These are phyloP conservation scores for Exophiala phaeomuriformis DNA, from an alignment of 2,329 filamentous ascomycete genomes.

Conservation along the genomic window DNA sequence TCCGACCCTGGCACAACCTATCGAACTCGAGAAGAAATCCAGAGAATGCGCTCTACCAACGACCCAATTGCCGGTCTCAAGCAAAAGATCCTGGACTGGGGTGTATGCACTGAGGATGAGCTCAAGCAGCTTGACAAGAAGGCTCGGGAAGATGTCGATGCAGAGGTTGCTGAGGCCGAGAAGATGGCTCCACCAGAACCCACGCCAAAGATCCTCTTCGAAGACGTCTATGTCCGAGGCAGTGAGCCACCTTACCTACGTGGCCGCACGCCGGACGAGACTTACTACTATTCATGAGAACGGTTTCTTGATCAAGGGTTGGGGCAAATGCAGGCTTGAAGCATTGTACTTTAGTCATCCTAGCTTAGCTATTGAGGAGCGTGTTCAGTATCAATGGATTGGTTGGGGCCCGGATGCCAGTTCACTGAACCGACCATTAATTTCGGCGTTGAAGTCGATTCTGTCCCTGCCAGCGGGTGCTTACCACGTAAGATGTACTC, in stretches of 20 bases:
- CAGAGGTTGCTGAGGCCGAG: constrained; percentile 85
- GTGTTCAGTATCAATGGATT: not conserved
- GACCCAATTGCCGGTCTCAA: constrained; percentile 97
- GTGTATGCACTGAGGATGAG: constrained; percentile 83
- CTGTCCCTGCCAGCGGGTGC: no score
- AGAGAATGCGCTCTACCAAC: constrained; percentile 98
- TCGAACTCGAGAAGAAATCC: constrained; percentile 97
- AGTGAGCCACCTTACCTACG: constrained; percentile 82
- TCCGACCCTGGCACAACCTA: constrained; percentile 98
- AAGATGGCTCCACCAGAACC: constrained; percentile 73
- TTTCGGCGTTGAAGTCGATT: no score
- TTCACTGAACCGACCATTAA: not conserved
- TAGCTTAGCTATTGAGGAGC: not conserved
- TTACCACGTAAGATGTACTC: no score
- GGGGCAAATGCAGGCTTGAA: not conserved
- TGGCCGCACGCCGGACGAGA: constrained; percentile 84
- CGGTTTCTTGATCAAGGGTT: not conserved
- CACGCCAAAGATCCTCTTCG: constrained; percentile 75
- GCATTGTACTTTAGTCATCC: not conserved
- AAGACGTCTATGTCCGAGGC: constrained; percentile 91
- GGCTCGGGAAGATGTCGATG: constrained; percentile 74
- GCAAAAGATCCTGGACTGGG: constrained; percentile 97
- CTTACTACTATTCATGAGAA: constrained; percentile 61
- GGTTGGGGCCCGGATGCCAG: not conserved
- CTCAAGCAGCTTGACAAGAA: constrained; percentile 95